Evolutionary conservation across 306 rosid species (phyloP).

Genomic region (Cotoneaster glaucophyllus): DNA sequence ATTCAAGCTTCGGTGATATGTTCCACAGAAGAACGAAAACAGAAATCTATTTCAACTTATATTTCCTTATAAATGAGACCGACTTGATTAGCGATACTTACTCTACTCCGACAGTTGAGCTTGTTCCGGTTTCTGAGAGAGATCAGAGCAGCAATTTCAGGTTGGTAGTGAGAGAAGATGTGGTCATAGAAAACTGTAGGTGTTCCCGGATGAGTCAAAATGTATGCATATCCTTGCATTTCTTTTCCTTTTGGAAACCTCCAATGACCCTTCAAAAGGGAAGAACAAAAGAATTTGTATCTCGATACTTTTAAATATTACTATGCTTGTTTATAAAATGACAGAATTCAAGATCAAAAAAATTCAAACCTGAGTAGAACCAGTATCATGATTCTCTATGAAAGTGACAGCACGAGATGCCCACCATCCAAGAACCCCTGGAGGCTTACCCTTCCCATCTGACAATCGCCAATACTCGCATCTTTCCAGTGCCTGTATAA

Average conservation of each 20-base stretch:
- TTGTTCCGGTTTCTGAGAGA: constrained; percentile 59
- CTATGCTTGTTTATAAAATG: background rate
- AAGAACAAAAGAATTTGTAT: constrained; percentile 1
- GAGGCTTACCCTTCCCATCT: constrained; percentile 85
- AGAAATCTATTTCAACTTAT: background rate
- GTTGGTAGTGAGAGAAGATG: constrained; percentile 54
- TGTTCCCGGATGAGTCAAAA: constrained; percentile 96
- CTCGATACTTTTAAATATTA: background rate
- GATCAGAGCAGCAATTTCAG: constrained; percentile 56
- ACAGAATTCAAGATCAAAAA: background rate
- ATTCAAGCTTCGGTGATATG: constrained; percentile 1
- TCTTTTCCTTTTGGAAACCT: constrained; percentile 84
- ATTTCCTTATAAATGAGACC: background rate
- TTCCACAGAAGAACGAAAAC: background rate
- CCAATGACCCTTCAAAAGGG: constrained; percentile 89
- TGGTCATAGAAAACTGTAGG: constrained; percentile 89
- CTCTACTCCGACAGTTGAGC: constrained; percentile 72
- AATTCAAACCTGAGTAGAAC: constrained; percentile 87
- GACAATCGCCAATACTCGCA: constrained; percentile 98
- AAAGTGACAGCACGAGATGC: constrained; percentile 98
- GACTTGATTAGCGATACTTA: constrained; percentile 34
- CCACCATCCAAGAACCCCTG: constrained; percentile 99
- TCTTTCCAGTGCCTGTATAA: constrained; percentile 60
- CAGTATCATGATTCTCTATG: constrained; percentile 97
- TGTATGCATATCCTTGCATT: constrained; percentile 99